phyloP scores from a whole-genome alignment of 2,329 filamentous ascomycete species.

The Colletotrichum viniferum region DNA sequence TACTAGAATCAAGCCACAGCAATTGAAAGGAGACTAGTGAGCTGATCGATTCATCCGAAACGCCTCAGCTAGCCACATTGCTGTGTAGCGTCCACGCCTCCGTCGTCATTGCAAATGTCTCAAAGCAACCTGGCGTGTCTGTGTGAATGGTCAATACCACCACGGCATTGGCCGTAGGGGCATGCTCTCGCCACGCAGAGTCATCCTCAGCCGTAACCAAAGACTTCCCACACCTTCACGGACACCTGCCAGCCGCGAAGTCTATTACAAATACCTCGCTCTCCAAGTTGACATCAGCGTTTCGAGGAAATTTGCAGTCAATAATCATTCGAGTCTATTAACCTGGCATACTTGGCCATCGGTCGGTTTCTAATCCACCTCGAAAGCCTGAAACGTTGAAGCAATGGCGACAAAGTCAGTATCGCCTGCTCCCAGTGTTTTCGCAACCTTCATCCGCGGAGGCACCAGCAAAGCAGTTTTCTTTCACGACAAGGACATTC shows the following conservation, averaged over 20 bases:
- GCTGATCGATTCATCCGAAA: not conserved
- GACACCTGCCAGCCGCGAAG: not conserved
- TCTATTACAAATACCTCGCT: not conserved
- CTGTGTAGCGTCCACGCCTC: not conserved
- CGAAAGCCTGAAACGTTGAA: not conserved
- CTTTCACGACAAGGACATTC: constrained; percentile 55
- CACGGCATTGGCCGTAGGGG: not conserved
- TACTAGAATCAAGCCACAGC: not conserved
- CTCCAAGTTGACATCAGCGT: not conserved
- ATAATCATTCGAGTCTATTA: not conserved
- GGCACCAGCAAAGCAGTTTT: constrained; percentile 34
- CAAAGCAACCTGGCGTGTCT: not conserved
- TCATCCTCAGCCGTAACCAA: not conserved
- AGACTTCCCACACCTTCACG: not conserved
- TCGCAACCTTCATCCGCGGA: not conserved
- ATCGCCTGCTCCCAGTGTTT: not conserved
- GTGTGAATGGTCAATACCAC: not conserved
- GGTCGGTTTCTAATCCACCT: not conserved
- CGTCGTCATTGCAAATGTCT: not conserved
- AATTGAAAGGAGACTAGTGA: not conserved
- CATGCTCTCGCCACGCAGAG: not conserved
- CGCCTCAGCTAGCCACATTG: not conserved
- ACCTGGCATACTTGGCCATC: not conserved
- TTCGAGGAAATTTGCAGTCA: not conserved
- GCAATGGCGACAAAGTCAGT: not conserved